These are phyloP conservation scores for Cyberlindnera suaveolens DNA, from an alignment of 805 yeast genomes.

Conservation along the genomic window DNA sequence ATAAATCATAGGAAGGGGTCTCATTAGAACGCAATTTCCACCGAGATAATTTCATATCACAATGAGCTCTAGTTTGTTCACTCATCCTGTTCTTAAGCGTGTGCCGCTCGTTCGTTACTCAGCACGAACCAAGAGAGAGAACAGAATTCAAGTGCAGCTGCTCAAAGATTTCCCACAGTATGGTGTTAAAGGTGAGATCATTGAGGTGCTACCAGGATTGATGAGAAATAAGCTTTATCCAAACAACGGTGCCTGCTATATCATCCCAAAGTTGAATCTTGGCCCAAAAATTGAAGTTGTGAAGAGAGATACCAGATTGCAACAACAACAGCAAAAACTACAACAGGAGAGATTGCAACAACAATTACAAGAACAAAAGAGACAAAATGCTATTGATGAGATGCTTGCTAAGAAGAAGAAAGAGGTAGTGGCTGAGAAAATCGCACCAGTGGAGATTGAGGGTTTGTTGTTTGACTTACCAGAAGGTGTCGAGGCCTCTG, in stretches of 20 bases:
- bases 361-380: slow-evolving; percentile 2
- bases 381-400: not conserved
- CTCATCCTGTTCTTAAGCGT: slow-evolving; percentile 10
- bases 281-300: slow-evolving; percentile 24
- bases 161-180: slow-evolving; percentile 56
- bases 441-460: slow-evolving; percentile 13
- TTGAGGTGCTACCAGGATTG: slow-evolving; percentile 67
- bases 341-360: slow-evolving; percentile 2
- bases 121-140: slow-evolving; percentile 42
- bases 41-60: too few relatives aligned
- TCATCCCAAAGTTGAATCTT: slow-evolving; percentile 27
- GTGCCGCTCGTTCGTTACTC: slow-evolving; percentile 35
- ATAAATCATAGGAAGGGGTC: too few relatives aligned
- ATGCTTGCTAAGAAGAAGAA: slow-evolving; percentile 1
- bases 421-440: not conserved
- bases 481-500: slow-evolving; percentile 1
- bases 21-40: too few relatives aligned
- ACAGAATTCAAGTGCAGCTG: slow-evolving; percentile 68
- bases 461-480: slow-evolving; percentile 20
- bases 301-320: slow-evolving; percentile 13
- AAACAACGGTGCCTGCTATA: slow-evolving; percentile 67
- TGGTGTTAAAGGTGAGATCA: slow-evolving; percentile 68
- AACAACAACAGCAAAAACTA: slow-evolving; percentile 4
- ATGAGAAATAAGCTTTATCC: slow-evolving; percentile 79
- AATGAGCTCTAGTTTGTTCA: slow-evolving; percentile 6